phyloP scores from a whole-genome alignment of 164 flowering plant species.

The Magnolia kwangsiensis region DNA sequence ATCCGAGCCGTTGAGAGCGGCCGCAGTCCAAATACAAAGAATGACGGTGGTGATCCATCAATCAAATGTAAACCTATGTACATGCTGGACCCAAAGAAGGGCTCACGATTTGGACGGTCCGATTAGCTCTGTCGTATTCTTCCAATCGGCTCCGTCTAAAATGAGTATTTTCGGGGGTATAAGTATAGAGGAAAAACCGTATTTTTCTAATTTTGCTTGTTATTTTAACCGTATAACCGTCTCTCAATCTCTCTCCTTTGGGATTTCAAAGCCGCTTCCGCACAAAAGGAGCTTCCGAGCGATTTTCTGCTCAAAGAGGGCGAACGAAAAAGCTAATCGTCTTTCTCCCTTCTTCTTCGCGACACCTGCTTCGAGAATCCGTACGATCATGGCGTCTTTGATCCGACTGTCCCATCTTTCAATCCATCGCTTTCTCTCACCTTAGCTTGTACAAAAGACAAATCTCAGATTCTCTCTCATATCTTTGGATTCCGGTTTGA shows the following conservation, averaged over 20 bases:
- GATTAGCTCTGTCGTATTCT: no score
- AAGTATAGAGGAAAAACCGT: neutral
- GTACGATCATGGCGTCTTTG: constrained; percentile 10
- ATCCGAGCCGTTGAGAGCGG: no score
- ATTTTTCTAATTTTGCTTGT: neutral
- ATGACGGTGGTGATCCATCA: no score
- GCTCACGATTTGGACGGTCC: no score
- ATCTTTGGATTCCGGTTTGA: constrained; percentile 3
- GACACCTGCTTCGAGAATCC: neutral
- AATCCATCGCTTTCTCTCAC: neutral
- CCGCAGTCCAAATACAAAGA: no score
- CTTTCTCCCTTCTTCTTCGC: neutral
- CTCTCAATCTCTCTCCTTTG: constrained; percentile 5
- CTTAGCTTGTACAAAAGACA: neutral
- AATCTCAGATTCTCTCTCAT: neutral
- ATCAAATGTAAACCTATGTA: no score
- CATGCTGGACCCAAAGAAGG: no score
- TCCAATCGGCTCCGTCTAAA: no score
- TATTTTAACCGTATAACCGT: constrained; percentile 15
- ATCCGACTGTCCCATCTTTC: constrained; percentile 1
- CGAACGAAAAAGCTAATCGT: neutral
- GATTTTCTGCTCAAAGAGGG: neutral
- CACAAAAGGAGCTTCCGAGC: neutral
- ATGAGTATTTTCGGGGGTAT: neutral
- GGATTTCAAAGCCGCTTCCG: constrained; percentile 4